Evolutionary conservation across 2,329 filamentous ascomycete genomes (phyloP), one percentile per base, ranked within the genome.

Genomic region (Teratosphaeria gauchensis): DNA sequence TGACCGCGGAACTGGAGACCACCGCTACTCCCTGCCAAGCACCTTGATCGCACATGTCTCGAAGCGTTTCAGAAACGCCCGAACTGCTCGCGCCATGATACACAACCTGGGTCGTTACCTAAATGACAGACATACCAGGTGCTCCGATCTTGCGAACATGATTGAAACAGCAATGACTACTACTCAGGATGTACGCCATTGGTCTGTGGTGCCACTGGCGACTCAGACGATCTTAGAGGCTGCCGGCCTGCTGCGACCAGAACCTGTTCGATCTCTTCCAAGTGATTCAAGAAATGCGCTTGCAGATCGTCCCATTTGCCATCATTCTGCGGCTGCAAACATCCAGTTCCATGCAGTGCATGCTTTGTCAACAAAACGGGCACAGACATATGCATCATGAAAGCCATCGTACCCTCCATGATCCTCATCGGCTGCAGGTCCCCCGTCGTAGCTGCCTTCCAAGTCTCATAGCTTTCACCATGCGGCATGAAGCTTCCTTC

Each of bases 401-500:
- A 61, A 19, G 61, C 59, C 59, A 63, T 31, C 12, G 54, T 59
- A 3, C 59, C 61, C 32, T 63, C 62, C 11, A 11, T 62, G 48
- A 54, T 58, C 53, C 51, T 63, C 58, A 7, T 54, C 33, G 42
- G n/a, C n/a, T 48, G 16, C 6, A 48, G 42, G 16, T 48, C n/a
- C n/a, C 21, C 16, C 42, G 42, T 48, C 19, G 42, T 48, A 16
- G 42, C 35, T 16, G 35, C 35, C 35, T 51, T 57, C 54, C 52
- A 61, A 35, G 35, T 60, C 56, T 57, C 21, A 53, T 63, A 62
- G 53, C 56, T 58, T 52, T 63, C 61, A 16, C 61, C 61, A 55
- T 62, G 62, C 16, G 62, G 62, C 62, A 63, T 63, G 21, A 62
- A 63, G 42, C 56, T 55, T 7, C 58, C 56, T 52, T 63, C 61